Evolutionary conservation across 345 rosid genomes (phyloP).

Genomic region (Raphanus raphanistrum): DNA sequence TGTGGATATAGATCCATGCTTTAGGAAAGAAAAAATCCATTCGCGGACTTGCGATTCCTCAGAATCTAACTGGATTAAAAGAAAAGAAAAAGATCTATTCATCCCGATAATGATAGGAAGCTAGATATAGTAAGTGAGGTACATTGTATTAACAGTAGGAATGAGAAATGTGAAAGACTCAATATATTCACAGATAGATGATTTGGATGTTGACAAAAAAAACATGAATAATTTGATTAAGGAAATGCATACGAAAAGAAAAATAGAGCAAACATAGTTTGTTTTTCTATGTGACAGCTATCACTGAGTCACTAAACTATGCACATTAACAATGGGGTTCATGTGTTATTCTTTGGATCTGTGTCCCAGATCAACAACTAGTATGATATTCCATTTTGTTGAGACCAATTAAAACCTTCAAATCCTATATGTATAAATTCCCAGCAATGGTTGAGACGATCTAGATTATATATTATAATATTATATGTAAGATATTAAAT

Average conservation of each 20-base stretch:
- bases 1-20: too few relatives aligned
- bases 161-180: background rate
- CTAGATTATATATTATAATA: background rate
- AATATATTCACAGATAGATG: slow-evolving; percentile 9
- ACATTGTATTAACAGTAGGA: slow-evolving; percentile 5
- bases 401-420: background rate
- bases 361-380: slow-evolving; percentile 14
- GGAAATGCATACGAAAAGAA: slow-evolving; percentile 20
- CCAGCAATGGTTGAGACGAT: slow-evolving; percentile 4
- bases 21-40: too few relatives aligned
- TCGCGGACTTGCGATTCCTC: too few relatives aligned
- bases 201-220: slow-evolving; percentile 19
- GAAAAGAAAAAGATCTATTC: background rate
- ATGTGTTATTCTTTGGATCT: slow-evolving; percentile 37
- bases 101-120: slow-evolving; percentile 19
- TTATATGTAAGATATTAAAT: background rate
- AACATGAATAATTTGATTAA: background rate
- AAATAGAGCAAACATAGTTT: slow-evolving; percentile 21
- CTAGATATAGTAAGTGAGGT: slow-evolving; percentile 6
- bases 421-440: background rate
- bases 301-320: slow-evolving; percentile 34
- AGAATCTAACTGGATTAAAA: too few relatives aligned
- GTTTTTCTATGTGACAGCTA: slow-evolving; percentile 35
- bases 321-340: slow-evolving; percentile 39
- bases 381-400: background rate